Evolutionary conservation across 805 yeast species (phyloP).

Genomic region (Candida hungchunana): DNA sequence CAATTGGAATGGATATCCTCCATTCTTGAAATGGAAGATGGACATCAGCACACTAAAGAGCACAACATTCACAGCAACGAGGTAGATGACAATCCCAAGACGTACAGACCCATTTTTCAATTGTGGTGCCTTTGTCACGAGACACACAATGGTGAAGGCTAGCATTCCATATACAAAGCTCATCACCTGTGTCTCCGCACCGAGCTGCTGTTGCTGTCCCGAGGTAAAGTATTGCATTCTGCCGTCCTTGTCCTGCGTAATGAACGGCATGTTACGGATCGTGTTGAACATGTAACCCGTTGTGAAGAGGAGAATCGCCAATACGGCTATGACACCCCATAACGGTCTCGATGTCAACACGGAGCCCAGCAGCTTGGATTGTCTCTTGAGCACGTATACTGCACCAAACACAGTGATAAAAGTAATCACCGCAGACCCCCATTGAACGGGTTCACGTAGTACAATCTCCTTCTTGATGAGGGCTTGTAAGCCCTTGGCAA

Average conservation of each 20-base stretch:
- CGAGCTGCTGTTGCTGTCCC: constrained; percentile 76
- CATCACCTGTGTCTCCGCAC: constrained; percentile 85
- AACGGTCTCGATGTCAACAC: constrained; percentile 48
- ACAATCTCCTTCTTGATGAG: constrained; percentile 20
- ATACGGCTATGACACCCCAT: constrained; percentile 72
- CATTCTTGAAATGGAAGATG: constrained; percentile 65
- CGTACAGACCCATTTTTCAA: constrained; percentile 42
- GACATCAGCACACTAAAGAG: constrained; percentile 60
- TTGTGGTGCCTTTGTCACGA: constrained; percentile 55
- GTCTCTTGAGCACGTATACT: constrained; percentile 28
- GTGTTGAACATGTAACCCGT: constrained; percentile 93
- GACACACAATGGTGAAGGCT: constrained; percentile 52
- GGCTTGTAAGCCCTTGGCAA: constrained; percentile 28
- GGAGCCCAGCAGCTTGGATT: constrained; percentile 31
- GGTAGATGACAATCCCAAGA: constrained; percentile 42
- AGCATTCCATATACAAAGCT: constrained; percentile 69
- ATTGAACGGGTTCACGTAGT: constrained; percentile 34
- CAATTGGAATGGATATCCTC: constrained; percentile 73
- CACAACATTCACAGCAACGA: constrained; percentile 44
- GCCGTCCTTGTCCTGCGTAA: constrained; percentile 39
- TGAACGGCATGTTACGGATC: constrained; percentile 63
- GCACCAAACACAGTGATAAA: constrained; percentile 28
- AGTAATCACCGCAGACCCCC: constrained; percentile 32
- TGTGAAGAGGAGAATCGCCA: constrained; percentile 63
- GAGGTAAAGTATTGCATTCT: constrained; percentile 40